phyloP scores from a whole-genome alignment of 495 filamentous ascomycete species.

The Parathielavia hyrcaniae region DNA sequence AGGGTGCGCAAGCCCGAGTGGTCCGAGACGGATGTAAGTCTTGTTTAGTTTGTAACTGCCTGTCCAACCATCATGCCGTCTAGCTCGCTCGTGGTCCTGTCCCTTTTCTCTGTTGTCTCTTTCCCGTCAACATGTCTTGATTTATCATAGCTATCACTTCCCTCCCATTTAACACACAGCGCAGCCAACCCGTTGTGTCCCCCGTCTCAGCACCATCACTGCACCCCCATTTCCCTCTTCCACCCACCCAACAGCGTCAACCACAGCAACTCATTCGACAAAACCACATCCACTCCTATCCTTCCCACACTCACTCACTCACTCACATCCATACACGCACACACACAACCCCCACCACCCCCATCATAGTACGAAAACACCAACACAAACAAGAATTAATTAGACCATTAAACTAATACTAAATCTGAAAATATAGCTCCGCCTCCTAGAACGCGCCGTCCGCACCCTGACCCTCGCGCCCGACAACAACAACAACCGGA shows the following conservation, averaged over 20 bases:
- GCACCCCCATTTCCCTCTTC: too few relatives aligned
- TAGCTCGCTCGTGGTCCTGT: too few relatives aligned
- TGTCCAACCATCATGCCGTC: too few relatives aligned
- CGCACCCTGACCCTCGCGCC: constrained; percentile 28
- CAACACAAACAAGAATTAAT: too few relatives aligned
- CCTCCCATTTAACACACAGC: neutral
- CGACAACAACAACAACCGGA: constrained; percentile 17
- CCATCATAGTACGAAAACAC: too few relatives aligned
- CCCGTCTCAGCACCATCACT: too few relatives aligned
- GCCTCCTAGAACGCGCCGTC: constrained; percentile 46
- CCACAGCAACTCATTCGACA: too few relatives aligned
- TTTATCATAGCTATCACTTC: neutral
- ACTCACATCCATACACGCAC: neutral
- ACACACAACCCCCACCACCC: neutral
- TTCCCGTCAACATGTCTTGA: too few relatives aligned
- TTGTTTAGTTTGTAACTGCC: constrained; percentile 9
- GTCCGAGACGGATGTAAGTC: constrained; percentile 68
- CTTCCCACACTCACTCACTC: neutral
- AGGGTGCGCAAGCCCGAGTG: constrained; percentile 75
- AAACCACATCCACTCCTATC: neutral
- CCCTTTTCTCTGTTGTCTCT: too few relatives aligned
- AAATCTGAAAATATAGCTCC: constrained; percentile 33
- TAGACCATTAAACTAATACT: too few relatives aligned
- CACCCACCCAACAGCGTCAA: too few relatives aligned
- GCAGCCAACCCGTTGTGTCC: neutral